phyloP scores from a whole-genome alignment of 2,329 filamentous ascomycete genomes.

The Trichoderma brevicompactum region DNA sequence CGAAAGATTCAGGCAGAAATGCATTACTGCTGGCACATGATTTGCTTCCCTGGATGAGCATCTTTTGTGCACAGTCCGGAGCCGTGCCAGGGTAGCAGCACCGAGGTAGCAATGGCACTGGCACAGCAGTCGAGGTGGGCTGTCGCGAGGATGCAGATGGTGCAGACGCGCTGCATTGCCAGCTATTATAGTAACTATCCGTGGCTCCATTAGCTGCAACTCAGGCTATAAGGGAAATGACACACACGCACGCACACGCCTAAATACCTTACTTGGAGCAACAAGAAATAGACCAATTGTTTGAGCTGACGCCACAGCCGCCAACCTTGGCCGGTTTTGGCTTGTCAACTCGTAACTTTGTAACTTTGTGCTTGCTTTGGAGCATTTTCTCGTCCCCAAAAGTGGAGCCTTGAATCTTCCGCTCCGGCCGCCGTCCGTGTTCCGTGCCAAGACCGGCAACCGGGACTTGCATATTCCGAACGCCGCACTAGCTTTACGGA shows the following conservation, averaged over 20 bases:
- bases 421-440: constrained; percentile 29
- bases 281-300: too few species aligned
- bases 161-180: constrained; percentile 10
- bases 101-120: too few species aligned
- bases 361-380: not conserved
- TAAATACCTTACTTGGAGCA: too few species aligned
- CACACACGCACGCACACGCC: too few species aligned
- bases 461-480: constrained; percentile 45
- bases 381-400: constrained; percentile 1
- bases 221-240: too few species aligned
- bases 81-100: not conserved
- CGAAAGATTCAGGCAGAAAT: constrained; percentile 14
- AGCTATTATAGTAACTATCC: too few species aligned
- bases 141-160: constrained; percentile 7
- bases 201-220: too few species aligned
- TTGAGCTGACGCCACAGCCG: too few species aligned
- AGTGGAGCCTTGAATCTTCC: constrained; percentile 31
- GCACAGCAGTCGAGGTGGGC: too few species aligned
- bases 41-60: not conserved
- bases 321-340: too few species aligned
- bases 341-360: too few species aligned
- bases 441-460: constrained; percentile 32
- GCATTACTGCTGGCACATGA: constrained; percentile 5
- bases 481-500: constrained; percentile 35
- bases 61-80: too few species aligned